Conservation (phyloP, 768 basidiomycete species). For the Kwoniella sp. region DNA sequence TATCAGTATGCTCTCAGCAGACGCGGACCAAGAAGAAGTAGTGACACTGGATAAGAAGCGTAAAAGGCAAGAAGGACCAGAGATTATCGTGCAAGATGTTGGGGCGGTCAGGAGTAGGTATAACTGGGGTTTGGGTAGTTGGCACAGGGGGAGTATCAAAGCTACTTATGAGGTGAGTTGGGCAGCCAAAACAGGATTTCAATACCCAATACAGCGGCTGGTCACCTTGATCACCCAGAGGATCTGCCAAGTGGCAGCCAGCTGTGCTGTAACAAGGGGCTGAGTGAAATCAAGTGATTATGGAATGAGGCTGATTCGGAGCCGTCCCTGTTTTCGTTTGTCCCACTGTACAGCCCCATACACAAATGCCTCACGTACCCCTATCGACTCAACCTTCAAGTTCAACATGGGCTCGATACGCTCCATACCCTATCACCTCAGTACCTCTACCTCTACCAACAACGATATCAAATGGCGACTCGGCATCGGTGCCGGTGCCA, state of each 20-base stretch:
- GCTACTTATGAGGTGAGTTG: conserved; percentile 49
- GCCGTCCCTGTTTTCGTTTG: background rate
- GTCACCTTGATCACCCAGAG: too few relatives aligned
- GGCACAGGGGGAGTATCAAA: conserved; percentile 37
- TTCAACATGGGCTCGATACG: conserved; percentile 1
- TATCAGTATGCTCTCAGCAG: background rate
- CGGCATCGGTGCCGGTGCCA: background rate
- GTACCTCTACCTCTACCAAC: too few relatives aligned
- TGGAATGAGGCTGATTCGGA: background rate
- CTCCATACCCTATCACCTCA: conserved; percentile 25
- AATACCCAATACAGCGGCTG: too few relatives aligned
- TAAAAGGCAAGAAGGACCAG: background rate
- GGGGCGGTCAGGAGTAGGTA: conserved; percentile 21
- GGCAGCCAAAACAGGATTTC: too few relatives aligned
- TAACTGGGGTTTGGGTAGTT: conserved; percentile 33
- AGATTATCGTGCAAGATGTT: conserved; percentile 36
- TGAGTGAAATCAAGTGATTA: too few relatives aligned
- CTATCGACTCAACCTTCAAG: conserved; percentile 39
- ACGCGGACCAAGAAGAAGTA: conserved; percentile 4
- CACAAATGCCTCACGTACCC: conserved; percentile 52
- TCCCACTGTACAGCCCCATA: conserved; percentile 42
- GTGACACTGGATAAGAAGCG: background rate
- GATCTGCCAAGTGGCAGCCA: too few relatives aligned
- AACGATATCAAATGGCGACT: conserved; percentile 12
- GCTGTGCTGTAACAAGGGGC: too few relatives aligned